Conservation (phyloP, 768 basidiomycete genomes). For the Naganishia vishniacii region DNA sequence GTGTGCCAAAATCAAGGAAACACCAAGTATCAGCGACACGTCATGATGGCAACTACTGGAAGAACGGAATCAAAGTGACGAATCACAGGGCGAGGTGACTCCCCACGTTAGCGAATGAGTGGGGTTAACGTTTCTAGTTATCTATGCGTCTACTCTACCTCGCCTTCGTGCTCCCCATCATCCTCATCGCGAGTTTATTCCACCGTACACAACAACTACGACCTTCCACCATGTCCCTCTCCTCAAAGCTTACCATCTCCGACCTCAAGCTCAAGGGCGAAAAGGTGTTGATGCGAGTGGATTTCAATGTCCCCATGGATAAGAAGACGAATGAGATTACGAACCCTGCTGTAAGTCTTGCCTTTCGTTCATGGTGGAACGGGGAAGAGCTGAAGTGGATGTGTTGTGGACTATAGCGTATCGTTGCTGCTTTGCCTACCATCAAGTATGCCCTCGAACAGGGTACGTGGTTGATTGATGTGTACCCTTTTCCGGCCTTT, state of each 20-base stretch:
- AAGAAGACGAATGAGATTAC: slow-evolving; percentile 72
- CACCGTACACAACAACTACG: not conserved
- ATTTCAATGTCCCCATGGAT: slow-evolving; percentile 53
- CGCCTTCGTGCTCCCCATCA: not conserved
- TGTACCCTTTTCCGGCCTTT: too few relatives aligned
- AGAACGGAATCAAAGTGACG: too few relatives aligned
- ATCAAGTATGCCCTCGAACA: slow-evolving; percentile 86
- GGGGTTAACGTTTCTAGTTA: too few relatives aligned
- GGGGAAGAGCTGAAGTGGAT: slow-evolving; percentile 17
- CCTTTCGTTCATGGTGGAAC: too few relatives aligned
- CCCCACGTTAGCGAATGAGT: too few relatives aligned
- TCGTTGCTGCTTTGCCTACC: slow-evolving; percentile 92
- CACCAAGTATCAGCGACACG: too few relatives aligned
- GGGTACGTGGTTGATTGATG: too few relatives aligned
- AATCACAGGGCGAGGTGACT: too few relatives aligned
- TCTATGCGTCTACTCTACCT: too few relatives aligned
- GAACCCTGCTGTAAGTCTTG: slow-evolving; percentile 79
- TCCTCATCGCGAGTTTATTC: not conserved
- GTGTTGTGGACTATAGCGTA: slow-evolving; percentile 60
- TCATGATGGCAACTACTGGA: too few relatives aligned
- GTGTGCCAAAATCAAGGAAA: too few relatives aligned
- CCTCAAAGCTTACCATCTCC: slow-evolving; percentile 87
- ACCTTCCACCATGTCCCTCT: slow-evolving; percentile 68
- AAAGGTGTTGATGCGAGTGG: slow-evolving; percentile 54
- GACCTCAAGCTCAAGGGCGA: slow-evolving; percentile 75